Base-by-base conservation (phyloP, 495 filamentous ascomycete species). In the Penicillium canescens region DNA sequence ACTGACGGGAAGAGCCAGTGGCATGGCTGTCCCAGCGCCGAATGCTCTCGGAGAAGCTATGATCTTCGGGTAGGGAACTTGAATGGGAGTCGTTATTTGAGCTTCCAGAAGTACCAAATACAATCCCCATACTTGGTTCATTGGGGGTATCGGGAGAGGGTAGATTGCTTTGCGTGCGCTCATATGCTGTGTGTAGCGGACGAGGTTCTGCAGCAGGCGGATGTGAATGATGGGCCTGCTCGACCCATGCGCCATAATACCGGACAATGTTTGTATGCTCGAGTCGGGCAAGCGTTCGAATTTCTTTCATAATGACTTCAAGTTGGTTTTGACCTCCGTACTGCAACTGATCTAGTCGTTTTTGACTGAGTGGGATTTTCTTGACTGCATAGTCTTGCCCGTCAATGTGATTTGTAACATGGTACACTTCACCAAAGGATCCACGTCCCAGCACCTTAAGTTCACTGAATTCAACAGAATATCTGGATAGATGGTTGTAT, bases 221-320 rank as follows among this genome's bases (percentile, higher is more conserved):
- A 13, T 42, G 49, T 23, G 65, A 50, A 20, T 70, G 50, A 36
- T 77, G 70, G 5, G 65, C 70, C 42, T 77, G 70, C 54, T 82
- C 79, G 9, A 79, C 66, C 79, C 79, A 82, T 28, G 78, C 76
- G 7, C 70, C 68, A 46, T 75, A 82, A 55, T 82, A 82, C 14
- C 79, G 71, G 38, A 82, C 79, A 45, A 82, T 73, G 57, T 82
- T 80, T 10, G 65, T 62, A 60, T 82, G 79, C 38, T 82, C 77
- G 11, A 82, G 57, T n/a, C 71, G 69, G 44, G 79, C 79, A 50
- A 82, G 71, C 0, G 79, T 81, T 23, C 78, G 65, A 11, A 82
- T 78, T 53, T 82, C 79, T 53, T 72, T 79, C 70, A 81, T 72
- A 26, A 82, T 77, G 42, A 67, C 68, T 49, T 81, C 74, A 14